phyloP scores from a whole-genome alignment of 768 basidiomycete genomes.

The Royoungia palumana region DNA sequence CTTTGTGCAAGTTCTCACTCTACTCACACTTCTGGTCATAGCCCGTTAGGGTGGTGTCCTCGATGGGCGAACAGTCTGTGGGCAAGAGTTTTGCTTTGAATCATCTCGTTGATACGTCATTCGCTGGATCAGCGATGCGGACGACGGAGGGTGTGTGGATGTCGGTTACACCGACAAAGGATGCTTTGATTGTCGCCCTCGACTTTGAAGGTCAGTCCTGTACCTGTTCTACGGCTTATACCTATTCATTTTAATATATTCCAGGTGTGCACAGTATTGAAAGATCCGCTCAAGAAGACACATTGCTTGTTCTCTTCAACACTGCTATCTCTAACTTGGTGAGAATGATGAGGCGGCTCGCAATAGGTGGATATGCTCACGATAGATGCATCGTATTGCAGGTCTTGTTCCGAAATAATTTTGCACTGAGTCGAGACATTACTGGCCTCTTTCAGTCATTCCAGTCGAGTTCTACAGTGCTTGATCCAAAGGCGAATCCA shows the following conservation, averaged over 20 bases:
- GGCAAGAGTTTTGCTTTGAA: slow-evolving; percentile 60
- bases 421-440: slow-evolving; percentile 58
- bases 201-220: slow-evolving; percentile 54
- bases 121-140: slow-evolving; percentile 64
- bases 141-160: slow-evolving; percentile 69
- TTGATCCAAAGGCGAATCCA: slow-evolving; percentile 58
- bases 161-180: slow-evolving; percentile 59
- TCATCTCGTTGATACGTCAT: slow-evolving; percentile 61
- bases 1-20: rapidly evolving
- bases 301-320: slow-evolving; percentile 60
- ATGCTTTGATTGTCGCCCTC: slow-evolving; percentile 52
- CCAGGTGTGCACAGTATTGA: slow-evolving; percentile 62
- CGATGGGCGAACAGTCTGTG: slow-evolving; percentile 68
- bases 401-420: slow-evolving; percentile 67
- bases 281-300: slow-evolving; percentile 60
- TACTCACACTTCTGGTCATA: slow-evolving; percentile 16
- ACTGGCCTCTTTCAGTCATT: slow-evolving; percentile 60
- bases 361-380: neutral
- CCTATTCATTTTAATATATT: neutral
- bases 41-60: slow-evolving; percentile 64
- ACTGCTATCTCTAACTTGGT: slow-evolving; percentile 64
- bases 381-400: slow-evolving; percentile 15
- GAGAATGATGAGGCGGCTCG: slow-evolving; percentile 29
- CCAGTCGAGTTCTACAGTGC: slow-evolving; percentile 53
- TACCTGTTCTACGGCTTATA: neutral